These are phyloP conservation scores for Juglanconis oblonga DNA, from an alignment of 2,329 filamentous ascomycete genomes.

Conservation along the genomic window DNA sequence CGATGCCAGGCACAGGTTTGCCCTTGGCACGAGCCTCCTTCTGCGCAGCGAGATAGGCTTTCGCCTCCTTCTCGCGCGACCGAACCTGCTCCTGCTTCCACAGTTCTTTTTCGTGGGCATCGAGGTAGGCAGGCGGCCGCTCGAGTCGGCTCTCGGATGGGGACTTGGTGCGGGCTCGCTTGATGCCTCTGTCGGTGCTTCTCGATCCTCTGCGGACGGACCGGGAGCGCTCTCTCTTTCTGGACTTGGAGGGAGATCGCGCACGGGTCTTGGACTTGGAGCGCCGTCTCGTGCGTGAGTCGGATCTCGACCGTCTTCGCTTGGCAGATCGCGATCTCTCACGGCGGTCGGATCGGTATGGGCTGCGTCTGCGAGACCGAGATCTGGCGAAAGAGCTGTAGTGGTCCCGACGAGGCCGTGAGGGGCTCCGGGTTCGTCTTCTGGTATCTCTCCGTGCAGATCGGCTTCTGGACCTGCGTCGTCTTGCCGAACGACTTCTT, in stretches of 20 bases:
- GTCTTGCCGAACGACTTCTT: slow-evolving; percentile 26
- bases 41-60: slow-evolving; percentile 61
- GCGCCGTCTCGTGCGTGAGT: slow-evolving; percentile 2
- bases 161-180: slow-evolving; percentile 42
- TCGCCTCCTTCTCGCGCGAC: slow-evolving; percentile 62
- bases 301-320: slow-evolving; percentile 14
- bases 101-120: slow-evolving; percentile 49
- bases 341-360: slow-evolving; percentile 11
- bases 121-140: slow-evolving; percentile 33
- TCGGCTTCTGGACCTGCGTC: slow-evolving; percentile 26
- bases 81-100: slow-evolving; percentile 62
- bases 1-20: slow-evolving; percentile 55
- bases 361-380: slow-evolving; percentile 15
- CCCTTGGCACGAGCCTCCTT: slow-evolving; percentile 60
- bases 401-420: slow-evolving; percentile 21
- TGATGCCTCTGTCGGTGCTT: slow-evolving; percentile 33
- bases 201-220: slow-evolving; percentile 19
- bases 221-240: slow-evolving; percentile 15
- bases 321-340: slow-evolving; percentile 11
- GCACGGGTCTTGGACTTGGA: slow-evolving; percentile 12
- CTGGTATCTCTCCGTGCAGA: slow-evolving; percentile 25
- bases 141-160: slow-evolving; percentile 26
- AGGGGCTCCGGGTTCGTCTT: slow-evolving; percentile 27
- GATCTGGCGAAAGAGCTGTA: slow-evolving; percentile 22
- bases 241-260: slow-evolving; percentile 12